Base-by-base conservation (phyloP, 805 yeast genomes). In the Diddensiella caesifluorescens region DNA sequence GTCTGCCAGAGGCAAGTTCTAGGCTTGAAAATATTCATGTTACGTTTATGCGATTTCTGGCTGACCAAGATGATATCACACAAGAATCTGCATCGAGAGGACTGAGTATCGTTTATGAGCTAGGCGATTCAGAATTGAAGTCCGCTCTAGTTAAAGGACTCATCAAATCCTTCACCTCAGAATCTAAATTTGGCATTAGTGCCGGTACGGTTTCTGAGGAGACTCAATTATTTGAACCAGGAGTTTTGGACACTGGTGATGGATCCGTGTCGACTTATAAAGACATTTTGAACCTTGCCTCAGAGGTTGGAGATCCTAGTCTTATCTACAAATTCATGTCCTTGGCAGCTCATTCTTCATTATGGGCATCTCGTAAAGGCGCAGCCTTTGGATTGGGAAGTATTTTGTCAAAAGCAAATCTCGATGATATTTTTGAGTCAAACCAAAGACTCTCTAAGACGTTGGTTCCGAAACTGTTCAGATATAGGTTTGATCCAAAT, bases 271-370 rank as follows among this genome's bases (percentile, higher is more conserved):
- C 95, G 0, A 89, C 97, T 0, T 90, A 90, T 59, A 85, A 83
- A 54, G 98, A 90, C 61, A 85, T 90, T 22, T 68, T 90, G 52
- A 84, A 70, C 53, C 68, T 90, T 38, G 97, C 98, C 0, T 78
- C 92, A 1, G 98, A 90, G 57, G 94, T 88, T 6, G 97, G 97
- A 22, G 96, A 90, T 61, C 95, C 97, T 10, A 76, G 92, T 50
- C 72, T 90, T 50, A 96, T 90, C 3, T 90, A 90, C 63, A 85
- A 87, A 57, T 90, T 90, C 59, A 87, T 90, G 96, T 79, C 95
- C 0, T 65, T 90, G 43, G 95, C 97, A 0, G 81, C 85, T 48
- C 81, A 80, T 39, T 85, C 95, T 0, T 79, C 92, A 0, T 63
- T 89, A 16, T 90, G 98, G 98, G 76, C 94, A 0, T 84, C 96